phyloP scores from a whole-genome alignment of 2,329 filamentous ascomycete species.

The Pseudocercospora macadamiae region DNA sequence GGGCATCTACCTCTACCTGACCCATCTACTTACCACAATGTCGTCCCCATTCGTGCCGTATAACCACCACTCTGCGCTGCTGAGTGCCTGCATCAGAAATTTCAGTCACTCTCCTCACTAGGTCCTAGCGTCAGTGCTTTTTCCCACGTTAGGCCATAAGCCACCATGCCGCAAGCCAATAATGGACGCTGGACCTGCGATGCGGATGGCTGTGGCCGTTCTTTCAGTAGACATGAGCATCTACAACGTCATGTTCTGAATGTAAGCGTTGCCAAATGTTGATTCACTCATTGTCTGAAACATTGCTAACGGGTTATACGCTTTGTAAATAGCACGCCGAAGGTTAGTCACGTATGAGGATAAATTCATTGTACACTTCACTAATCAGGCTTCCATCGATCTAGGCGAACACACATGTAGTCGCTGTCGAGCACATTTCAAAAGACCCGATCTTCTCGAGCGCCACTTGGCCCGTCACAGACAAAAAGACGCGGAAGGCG shows the following conservation, averaged over 20 bases:
- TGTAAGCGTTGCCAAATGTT: no score
- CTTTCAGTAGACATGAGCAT: constrained; percentile 62
- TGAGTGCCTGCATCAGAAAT: background rate
- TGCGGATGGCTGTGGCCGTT: constrained; percentile 54
- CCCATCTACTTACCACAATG: background rate
- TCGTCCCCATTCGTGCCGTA: constrained; percentile 10
- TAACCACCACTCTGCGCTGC: constrained; percentile 10
- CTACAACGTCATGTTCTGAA: constrained; percentile 62
- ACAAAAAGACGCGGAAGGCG: constrained; percentile 60
- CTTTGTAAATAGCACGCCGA: no score
- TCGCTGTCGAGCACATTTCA: constrained; percentile 64
- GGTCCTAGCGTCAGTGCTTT: background rate
- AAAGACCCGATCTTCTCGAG: constrained; percentile 61
- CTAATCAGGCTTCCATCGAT: no score
- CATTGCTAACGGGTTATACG: no score
- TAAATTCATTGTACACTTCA: no score
- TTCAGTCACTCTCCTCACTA: background rate
- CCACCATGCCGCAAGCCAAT: constrained; percentile 11
- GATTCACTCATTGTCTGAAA: no score
- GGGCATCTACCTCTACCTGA: no score
- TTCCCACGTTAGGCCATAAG: constrained; percentile 3
- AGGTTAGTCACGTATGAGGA: no score
- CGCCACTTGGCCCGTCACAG: constrained; percentile 60
- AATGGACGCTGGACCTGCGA: constrained; percentile 43
- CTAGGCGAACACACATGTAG: constrained; percentile 60